phyloP scores from a whole-genome alignment of 352 stramenopile genomes.

The Pythium rhizo-oryzae region DNA sequence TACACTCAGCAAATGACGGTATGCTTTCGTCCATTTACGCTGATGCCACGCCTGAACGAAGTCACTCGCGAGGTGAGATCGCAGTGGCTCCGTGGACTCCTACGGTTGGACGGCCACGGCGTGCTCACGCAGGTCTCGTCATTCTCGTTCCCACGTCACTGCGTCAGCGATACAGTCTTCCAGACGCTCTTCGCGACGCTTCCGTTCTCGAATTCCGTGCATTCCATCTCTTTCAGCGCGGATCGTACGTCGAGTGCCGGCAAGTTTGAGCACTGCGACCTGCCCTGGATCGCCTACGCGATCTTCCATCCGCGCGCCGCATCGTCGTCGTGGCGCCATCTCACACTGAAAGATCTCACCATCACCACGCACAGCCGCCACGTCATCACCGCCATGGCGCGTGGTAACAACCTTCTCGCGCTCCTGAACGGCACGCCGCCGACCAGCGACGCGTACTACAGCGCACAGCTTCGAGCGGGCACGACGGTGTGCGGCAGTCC shows the following conservation, averaged over 20 bases:
- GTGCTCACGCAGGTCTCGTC: not conserved
- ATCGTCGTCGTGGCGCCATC: conserved; percentile 3
- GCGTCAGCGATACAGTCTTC: not conserved
- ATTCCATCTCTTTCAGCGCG: not conserved
- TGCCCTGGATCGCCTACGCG: conserved; percentile 6
- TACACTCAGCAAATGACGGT: not conserved
- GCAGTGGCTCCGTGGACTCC: not conserved
- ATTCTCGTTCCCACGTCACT: not conserved
- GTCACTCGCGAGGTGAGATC: not conserved
- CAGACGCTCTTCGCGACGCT: not conserved
- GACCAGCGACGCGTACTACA: not conserved
- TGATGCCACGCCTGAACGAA: not conserved
- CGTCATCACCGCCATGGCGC: not conserved
- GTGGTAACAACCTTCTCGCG: conserved; percentile 6
- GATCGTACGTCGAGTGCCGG: not conserved
- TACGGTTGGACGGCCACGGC: not conserved
- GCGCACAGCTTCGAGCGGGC: not conserved
- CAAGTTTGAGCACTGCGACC: not conserved
- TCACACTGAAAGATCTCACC: not conserved
- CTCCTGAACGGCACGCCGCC: not conserved
- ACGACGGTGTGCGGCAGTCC: no score
- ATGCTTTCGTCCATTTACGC: not conserved
- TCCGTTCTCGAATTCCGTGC: not conserved
- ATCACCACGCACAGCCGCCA: not conserved
- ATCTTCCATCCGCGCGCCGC: not conserved